Evolutionary conservation across 495 filamentous ascomycete species (phyloP).

Genomic region (Trichoderma orchidacearum): DNA sequence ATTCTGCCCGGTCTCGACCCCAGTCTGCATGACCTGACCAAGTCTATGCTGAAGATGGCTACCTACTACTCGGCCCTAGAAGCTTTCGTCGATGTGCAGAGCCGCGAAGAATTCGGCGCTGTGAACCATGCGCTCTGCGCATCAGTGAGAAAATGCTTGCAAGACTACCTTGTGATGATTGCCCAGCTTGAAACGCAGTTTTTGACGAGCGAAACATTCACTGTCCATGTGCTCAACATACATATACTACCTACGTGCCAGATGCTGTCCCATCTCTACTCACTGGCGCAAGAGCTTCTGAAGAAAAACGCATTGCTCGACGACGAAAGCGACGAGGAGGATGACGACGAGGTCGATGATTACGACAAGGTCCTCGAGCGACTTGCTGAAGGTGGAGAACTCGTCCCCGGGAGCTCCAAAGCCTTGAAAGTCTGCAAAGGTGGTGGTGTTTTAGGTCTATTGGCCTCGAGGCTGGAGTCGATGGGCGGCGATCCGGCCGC

Average conservation of each 20-base stretch:
- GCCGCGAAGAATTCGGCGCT: slow-evolving; percentile 83
- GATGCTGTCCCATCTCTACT: slow-evolving; percentile 79
- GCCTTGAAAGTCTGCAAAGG: slow-evolving; percentile 91
- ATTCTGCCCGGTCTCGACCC: slow-evolving; percentile 79
- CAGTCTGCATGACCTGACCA: slow-evolving; percentile 74
- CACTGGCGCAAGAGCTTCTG: slow-evolving; percentile 72
- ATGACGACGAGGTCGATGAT: slow-evolving; percentile 58
- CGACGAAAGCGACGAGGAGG: slow-evolving; percentile 71
- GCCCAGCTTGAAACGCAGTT: slow-evolving; percentile 88
- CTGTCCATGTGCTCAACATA: slow-evolving; percentile 80
- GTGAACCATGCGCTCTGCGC: slow-evolving; percentile 95
- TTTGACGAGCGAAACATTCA: slow-evolving; percentile 75
- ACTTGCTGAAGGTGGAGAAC: slow-evolving; percentile 73
- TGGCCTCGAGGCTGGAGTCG: slow-evolving; percentile 69
- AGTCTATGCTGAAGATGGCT: slow-evolving; percentile 87
- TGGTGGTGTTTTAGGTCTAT: slow-evolving; percentile 70
- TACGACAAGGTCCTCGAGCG: slow-evolving; percentile 63
- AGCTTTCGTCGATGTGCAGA: slow-evolving; percentile 86
- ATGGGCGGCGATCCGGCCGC: slow-evolving; percentile 92
- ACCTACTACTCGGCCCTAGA: slow-evolving; percentile 85
- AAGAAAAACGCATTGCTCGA: slow-evolving; percentile 78
- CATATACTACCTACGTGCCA: slow-evolving; percentile 81
- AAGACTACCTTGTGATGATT: slow-evolving; percentile 85
- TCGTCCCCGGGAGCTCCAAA: slow-evolving; percentile 61
- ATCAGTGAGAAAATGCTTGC: slow-evolving; percentile 76